Base-by-base conservation (phyloP, 371 early-diverging fungal species). In the Mucor indicus region DNA sequence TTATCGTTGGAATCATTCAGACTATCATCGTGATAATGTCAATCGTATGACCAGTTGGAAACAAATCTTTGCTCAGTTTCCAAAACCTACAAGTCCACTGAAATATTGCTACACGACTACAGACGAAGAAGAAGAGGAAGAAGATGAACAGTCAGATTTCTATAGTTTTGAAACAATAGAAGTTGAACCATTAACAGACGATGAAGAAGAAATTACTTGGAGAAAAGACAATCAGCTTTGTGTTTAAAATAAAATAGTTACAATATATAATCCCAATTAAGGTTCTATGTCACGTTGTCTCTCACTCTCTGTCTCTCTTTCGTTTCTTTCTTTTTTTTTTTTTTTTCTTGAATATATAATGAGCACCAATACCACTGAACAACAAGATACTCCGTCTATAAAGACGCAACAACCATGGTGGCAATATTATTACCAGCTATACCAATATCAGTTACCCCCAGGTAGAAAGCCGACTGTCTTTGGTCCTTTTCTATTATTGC, bases 401-500 rank as follows among this genome's bases (percentile, higher is more conserved):
- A n/a, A n/a, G n/a, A n/a, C n/a, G n/a, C n/a, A n/a, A n/a, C 70
- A 67, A 42, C 71, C 68, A 22, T 68, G 68, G 68, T 67, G 70
- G 70, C 75, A 75, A 46, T 63, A 62, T 25, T 65, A 69, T 44
- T 69, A 72, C 48, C 60, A 63, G 40, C 58, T 38, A 11, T 74
- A 64, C 44, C 66, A 69, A 21, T 74, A 74, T 39, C 68, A 69
- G 30, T 63, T 67, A 30, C 70, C 70, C 16, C 65, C 65, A 11
- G 68, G 68, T 12, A 62, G 74, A 53, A 74, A 69, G 50, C 74
- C 70, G 0, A 69, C 68, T 16, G 84, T 89, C 58, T 88, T 97
- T 69, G 98, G 98, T 7, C 91, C 95, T 44, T 99, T 98, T 69
- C 82, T 88, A 15, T 72, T 99, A 37, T 79, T 93, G 16, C 97